Evolutionary conservation across 2,329 filamentous ascomycete genomes (phyloP), one percentile per base, ranked within the genome.

Genomic region (Cladophialophora bantiana): DNA sequence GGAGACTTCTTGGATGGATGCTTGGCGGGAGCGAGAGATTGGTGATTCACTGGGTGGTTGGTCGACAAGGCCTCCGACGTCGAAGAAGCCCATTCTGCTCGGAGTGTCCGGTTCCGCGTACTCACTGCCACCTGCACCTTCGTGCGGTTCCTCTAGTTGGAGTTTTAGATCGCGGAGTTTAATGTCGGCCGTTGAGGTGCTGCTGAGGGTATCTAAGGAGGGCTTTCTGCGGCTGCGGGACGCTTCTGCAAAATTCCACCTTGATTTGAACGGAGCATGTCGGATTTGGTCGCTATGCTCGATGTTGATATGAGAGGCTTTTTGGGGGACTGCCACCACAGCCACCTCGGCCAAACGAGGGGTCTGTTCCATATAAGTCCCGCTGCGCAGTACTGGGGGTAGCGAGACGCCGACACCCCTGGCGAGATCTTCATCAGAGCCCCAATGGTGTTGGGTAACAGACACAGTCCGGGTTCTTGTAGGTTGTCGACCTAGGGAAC

Each of bases 371-470:
- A 62, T 36, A 13, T 45, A 66, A 26, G 34, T 54, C 6, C 64
- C 67, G 40, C 75, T 80, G 50, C 81, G 75, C 58, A 88, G 76
- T 15, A 85, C 82, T 4, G 84, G 80, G 13, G 83, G 82, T 36
- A 88, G 84, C 12, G 90, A 86, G 45, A 94, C 87, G 7, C 94
- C 94, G 3, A 97, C 74, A 67, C 89, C 91, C 59, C 90, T 84
- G 4, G 96, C 93, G 0, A 98, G 85, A 75, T 98, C 93, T 75
- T 96, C 93, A 73, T 98, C 94, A 72, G 93, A 97, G 52, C 92
- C 93, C 89, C 91, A 94, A 64, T 91, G 87, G 58, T 87, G 86
- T 67, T 89, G 80, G 53, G 89, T 89, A 45, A 90, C 80, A 0
- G 91, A 93, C 80, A 12, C 84, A 80, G 1, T 89, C 88, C 15